phyloP scores from a whole-genome alignment of 805 yeast genomes.

The Barnettozyma sp. region DNA sequence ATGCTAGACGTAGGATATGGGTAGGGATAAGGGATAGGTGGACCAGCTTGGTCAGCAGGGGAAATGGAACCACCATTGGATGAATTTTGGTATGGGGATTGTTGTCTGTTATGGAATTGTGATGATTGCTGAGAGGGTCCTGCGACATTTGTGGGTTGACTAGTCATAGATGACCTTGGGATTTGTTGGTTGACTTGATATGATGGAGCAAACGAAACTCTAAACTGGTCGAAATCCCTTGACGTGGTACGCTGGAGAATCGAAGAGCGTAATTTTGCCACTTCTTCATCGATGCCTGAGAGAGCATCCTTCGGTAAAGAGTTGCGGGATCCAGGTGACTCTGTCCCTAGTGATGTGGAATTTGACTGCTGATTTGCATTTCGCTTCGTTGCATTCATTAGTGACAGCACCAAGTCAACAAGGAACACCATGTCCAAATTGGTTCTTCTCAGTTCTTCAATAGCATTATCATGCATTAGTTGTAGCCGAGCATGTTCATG shows the following conservation, averaged over 20 bases:
- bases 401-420: conserved; percentile 38
- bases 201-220: conserved; percentile 22
- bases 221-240: conserved; percentile 21
- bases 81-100: conserved; percentile 2
- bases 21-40: conserved; percentile 22
- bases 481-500: conserved; percentile 38
- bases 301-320: conserved; percentile 7
- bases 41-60: conserved; percentile 12
- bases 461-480: conserved; percentile 40
- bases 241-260: conserved; percentile 24
- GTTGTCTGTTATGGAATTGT: not conserved
- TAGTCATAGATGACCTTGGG: conserved; percentile 10
- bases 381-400: conserved; percentile 15
- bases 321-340: conserved; percentile 19
- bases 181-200: conserved; percentile 19
- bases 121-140: conserved; percentile 1
- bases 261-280: conserved; percentile 22
- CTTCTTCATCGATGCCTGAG: conserved; percentile 19
- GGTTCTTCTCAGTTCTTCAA: conserved; percentile 41
- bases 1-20: conserved; percentile 20
- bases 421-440: conserved; percentile 48
- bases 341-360: conserved; percentile 7
- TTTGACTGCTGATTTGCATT: conserved; percentile 8
- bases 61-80: not conserved
- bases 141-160: conserved; percentile 4